Evolutionary conservation across 768 basidiomycete species (phyloP).

Genomic region (Agrocybe pediades): DNA sequence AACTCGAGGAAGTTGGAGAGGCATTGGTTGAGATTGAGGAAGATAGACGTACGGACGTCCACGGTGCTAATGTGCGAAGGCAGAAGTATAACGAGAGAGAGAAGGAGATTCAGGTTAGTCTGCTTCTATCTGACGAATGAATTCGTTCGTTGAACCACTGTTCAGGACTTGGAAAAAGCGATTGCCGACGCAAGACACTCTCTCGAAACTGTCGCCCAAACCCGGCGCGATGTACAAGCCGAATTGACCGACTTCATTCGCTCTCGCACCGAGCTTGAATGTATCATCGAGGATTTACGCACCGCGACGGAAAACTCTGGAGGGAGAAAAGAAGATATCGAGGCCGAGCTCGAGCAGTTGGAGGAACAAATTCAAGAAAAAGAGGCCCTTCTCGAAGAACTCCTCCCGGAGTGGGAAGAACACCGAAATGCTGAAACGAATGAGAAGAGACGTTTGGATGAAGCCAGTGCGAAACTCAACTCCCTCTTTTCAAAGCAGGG

Average conservation of each 20-base stretch:
- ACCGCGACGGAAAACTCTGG: constrained; percentile 65
- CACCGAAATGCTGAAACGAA: constrained; percentile 49
- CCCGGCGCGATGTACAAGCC: constrained; percentile 73
- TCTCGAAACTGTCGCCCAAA: constrained; percentile 67
- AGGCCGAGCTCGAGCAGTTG: constrained; percentile 63
- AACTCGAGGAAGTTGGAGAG: constrained; percentile 85
- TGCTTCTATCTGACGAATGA: background rate
- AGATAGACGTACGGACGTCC: constrained; percentile 80
- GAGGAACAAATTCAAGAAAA: constrained; percentile 63
- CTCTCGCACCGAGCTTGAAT: constrained; percentile 83
- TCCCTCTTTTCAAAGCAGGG: constrained; percentile 91
- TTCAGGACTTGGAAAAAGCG: constrained; percentile 70
- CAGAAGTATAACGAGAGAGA: constrained; percentile 84
- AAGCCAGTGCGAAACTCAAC: constrained; percentile 67
- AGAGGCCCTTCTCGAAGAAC: constrained; percentile 58
- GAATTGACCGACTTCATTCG: constrained; percentile 89
- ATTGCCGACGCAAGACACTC: constrained; percentile 71
- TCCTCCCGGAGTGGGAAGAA: constrained; percentile 73
- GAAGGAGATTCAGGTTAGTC: constrained; percentile 77
- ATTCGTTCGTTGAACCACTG: background rate
- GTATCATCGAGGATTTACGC: constrained; percentile 76
- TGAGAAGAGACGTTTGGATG: constrained; percentile 72
- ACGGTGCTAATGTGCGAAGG: constrained; percentile 79
- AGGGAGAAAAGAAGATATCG: constrained; percentile 61
- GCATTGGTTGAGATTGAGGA: constrained; percentile 85